Evolutionary conservation across 345 rosid species (phyloP).

Genomic region (Linum tenue): DNA sequence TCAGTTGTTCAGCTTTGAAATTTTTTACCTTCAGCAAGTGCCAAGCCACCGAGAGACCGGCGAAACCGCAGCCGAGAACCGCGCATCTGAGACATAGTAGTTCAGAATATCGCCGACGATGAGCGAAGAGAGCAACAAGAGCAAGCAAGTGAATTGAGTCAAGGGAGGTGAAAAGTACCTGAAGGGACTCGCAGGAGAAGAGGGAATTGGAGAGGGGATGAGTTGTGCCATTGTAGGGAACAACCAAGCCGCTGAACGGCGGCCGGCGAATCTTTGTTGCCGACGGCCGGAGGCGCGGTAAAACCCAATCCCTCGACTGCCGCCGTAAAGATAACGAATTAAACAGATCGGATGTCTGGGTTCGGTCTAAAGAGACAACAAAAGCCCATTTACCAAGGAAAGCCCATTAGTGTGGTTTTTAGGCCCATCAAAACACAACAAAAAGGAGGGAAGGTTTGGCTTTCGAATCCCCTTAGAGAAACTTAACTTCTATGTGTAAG

Average conservation of each 20-base stretch:
- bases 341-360: neutral
- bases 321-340: neutral
- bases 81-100: conserved; percentile 44
- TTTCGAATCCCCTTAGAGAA: no score
- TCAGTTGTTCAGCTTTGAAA: neutral
- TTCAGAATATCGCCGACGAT: neutral
- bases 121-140: neutral
- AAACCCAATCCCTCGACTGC: neutral
- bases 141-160: neutral
- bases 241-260: neutral
- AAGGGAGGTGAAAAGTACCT: neutral
- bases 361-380: neutral
- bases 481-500: no score
- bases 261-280: neutral
- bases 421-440: no score
- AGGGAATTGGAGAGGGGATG: neutral
- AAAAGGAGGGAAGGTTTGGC: no score
- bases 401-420: neutral
- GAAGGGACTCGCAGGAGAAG: neutral
- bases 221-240: neutral
- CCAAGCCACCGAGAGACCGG: conserved; percentile 91
- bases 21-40: conserved; percentile 54
- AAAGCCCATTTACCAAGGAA: neutral
- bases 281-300: neutral
- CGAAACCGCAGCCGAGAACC: conserved; percentile 94